A percentile compares a stretch with the other conserved stretches of the same genome.
Evolutionary conservation across 306 rosid genomes (phyloP).

Genomic region (Dalbergia cochinchinensis): DNA sequence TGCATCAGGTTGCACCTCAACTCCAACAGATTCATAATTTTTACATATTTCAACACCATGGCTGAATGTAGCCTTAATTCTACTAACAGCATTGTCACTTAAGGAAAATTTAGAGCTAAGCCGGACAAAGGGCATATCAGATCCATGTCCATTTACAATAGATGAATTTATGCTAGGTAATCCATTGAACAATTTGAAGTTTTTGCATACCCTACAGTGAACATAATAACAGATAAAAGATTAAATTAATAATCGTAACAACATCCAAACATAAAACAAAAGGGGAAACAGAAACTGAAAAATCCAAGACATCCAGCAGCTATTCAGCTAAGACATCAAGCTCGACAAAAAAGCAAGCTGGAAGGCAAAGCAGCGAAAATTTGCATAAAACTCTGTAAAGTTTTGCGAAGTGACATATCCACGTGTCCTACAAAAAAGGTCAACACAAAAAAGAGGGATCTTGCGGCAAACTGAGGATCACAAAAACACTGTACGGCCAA

Average conservation of each 20-base stretch:
- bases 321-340: conserved; percentile 4
- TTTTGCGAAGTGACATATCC: background rate
- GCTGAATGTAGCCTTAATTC: conserved; percentile 60
- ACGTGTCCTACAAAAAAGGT: background rate
- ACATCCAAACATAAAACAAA: conserved; percentile 30
- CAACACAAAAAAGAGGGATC: conserved; percentile 4
- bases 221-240: conserved; percentile 12
- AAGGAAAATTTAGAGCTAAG: conserved; percentile 53
- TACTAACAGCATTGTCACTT: conserved; percentile 44
- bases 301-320: background rate
- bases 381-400: background rate
- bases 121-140: conserved; percentile 50
- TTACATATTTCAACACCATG: conserved; percentile 35
- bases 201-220: conserved; percentile 59
- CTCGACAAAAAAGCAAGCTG: conserved; percentile 13
- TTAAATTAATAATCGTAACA: conserved; percentile 18
- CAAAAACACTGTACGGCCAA: background rate
- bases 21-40: conserved; percentile 44
- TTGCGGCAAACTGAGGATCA: conserved; percentile 8
- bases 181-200: conserved; percentile 56
- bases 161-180: conserved; percentile 37
- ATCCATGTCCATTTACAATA: conserved; percentile 35
- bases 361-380: background rate
- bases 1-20: conserved; percentile 58
- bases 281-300: background rate